These are phyloP conservation scores for Leishmania aethiopica DNA, from an alignment of 208 protist genomes.

Conservation along the genomic window DNA sequence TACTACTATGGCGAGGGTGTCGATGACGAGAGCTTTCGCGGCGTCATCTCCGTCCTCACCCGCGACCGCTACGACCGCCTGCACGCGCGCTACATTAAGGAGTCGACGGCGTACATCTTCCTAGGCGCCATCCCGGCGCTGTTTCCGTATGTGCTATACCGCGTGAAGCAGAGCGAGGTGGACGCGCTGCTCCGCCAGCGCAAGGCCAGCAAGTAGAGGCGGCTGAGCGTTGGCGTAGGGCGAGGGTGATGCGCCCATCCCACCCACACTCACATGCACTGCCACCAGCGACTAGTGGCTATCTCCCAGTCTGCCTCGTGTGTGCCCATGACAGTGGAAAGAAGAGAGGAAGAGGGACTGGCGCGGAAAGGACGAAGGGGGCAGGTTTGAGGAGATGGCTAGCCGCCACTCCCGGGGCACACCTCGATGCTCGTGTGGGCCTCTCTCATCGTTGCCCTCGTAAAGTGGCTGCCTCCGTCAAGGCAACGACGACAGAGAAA, in stretches of 20 bases:
- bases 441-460: background rate
- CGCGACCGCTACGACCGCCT: slow-evolving; percentile 83
- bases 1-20: slow-evolving; percentile 73
- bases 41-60: slow-evolving; percentile 80
- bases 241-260: background rate
- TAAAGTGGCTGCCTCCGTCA: background rate
- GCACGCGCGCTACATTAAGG: slow-evolving; percentile 74
- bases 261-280: background rate
- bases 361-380: background rate
- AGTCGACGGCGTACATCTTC: slow-evolving; percentile 80
- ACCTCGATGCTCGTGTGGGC: background rate
- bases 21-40: slow-evolving; percentile 86
- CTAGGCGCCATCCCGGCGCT: slow-evolving; percentile 73
- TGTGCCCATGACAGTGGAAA: background rate
- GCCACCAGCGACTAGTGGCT: background rate
- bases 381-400: background rate
- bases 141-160: slow-evolving; percentile 83
- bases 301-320: background rate
- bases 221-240: background rate
- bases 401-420: background rate
- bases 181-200: slow-evolving; percentile 70
- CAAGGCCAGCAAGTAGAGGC: slow-evolving; percentile 53
- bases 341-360: background rate
- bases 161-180: slow-evolving; percentile 73
- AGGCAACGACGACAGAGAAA: background rate